Evolutionary conservation across 2,329 filamentous ascomycete species (phyloP), one percentile per base, ranked within the genome.

Genomic region (Oidium heveae): DNA sequence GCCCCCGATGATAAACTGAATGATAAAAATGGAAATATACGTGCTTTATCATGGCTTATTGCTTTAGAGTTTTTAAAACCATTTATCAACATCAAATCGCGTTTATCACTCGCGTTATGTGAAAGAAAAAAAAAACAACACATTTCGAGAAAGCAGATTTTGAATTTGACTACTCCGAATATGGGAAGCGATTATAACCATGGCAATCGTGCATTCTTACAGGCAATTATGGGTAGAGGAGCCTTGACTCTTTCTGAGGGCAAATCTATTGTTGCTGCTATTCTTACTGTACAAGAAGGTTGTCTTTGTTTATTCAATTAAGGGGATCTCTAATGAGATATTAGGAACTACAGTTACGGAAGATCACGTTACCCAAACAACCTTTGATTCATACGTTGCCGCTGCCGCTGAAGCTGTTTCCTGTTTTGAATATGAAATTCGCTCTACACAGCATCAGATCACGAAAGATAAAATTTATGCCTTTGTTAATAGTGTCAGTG

Each of bases 341-440:
- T 3, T 28, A 28, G 24, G 24, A 28, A 28, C 24, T 28, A 28
- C 70, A 47, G 66, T 75, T 51, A 67, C 72, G 4, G 67, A 76
- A 9, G 73, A 77, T 53, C 76, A 87, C 57, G 72, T 96, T 39
- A 82, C 79, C 0, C 68, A 77, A 58, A 75, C 79, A 16, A 75
- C 82, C 55, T 76, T 96, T 59, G 69, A 74, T 22, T 72, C 75
- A 10, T 86, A 82, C 66, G 73, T 96, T 56, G 70, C 77, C 54
- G 74, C 74, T 22, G 78, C 86, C 33, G 86, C 88, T 61, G 72
- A 76, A 46, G 79, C 78, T 22, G 75, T 94, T 51, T 84, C 83
- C 0, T 74, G 77, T 9, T 86, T 94, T 64, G 89, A 96, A 69
- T 80, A 87, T 60, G 88, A 95, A 66, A 86, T 98, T 63, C 79